Base-by-base conservation (phyloP, 352 stramenopile species). In the Pythium phragmiticola region DNA sequence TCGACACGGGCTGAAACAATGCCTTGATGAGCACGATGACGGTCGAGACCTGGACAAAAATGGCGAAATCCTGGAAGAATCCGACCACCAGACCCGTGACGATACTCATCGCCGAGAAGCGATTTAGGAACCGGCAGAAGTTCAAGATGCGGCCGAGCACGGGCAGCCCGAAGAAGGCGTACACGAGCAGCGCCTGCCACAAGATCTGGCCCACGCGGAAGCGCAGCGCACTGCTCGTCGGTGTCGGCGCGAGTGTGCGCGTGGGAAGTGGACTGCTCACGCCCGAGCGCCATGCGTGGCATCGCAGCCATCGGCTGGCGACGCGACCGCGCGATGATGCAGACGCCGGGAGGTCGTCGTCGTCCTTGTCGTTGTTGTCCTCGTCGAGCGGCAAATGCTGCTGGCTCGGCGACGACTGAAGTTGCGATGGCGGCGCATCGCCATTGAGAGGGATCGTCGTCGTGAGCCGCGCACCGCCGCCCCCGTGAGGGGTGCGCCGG, bases 21-120 rank as follows among this genome's bases (percentile, higher is more conserved):
- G 87, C 66, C 62, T 90, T 90, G 16, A 88, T 78, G 19, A 90
- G 54, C 61, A 78, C 85, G 42, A 90, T 86, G 47, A 84, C 69
- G 3, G 82, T 90, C 16, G 76, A 77, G 0, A 79, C 71, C 50
- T 90, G 82, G 23, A 83, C 64, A 37, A 90, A 88, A 36, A 88
- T 75, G 3, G 82, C 82, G 39, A 88, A 58, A 55, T 90, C 82
- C 46, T 90, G 79, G 33, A 78, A 60, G 37, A 83, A 52, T 0
- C 82, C 82, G 1, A 69, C 77, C 12, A 77, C 11, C 36, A 90
- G 63, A 1, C 76, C 76, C 46, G 84, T 75, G 1, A 84, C 0
- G 45, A 90, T 81, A 49, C 68, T 84, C 6, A 57, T 19, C 7
- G 59, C 56, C 9, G 66, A 71, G 43, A 88, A 87, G 45, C 82